Percentiles rank a stretch among this genome's conserved stretches.
These are phyloP conservation scores for Begonia peltatifolia DNA, from an alignment of 306 rosid genomes.

Conservation along the genomic window DNA sequence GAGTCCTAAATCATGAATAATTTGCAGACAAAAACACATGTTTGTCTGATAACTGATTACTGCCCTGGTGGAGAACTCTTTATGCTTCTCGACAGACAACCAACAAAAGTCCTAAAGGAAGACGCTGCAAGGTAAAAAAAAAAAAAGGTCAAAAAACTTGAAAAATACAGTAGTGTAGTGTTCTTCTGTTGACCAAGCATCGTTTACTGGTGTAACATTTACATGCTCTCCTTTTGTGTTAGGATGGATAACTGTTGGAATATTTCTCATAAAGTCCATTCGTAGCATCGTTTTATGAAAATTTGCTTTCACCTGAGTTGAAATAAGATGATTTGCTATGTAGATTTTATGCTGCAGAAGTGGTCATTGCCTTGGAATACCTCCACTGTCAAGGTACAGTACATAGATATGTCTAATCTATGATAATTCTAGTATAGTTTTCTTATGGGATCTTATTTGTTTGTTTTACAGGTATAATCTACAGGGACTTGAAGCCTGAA, in stretches of 20 bases:
- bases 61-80: constrained; percentile 92
- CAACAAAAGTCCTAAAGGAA: constrained; percentile 74
- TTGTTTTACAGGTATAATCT: constrained; percentile 59
- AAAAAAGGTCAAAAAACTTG: neutral
- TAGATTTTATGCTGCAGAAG: constrained; percentile 90
- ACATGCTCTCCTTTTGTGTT: too few species aligned
- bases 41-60: constrained; percentile 92
- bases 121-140: constrained; percentile 62
- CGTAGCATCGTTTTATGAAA: too few species aligned
- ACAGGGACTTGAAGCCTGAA: constrained; percentile 94
- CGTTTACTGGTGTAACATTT: too few species aligned
- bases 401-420: neutral
- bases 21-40: constrained; percentile 85
- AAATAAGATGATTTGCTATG: neutral
- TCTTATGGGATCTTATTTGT: neutral
- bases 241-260: too few species aligned
- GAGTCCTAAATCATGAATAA: neutral
- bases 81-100: constrained; percentile 80
- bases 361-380: constrained; percentile 81
- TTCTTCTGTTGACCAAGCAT: too few species aligned
- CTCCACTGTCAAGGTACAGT: constrained; percentile 82
- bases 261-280: too few species aligned
- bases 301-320: neutral
- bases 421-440: neutral
- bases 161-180: too few species aligned